Evolutionary conservation across 2,329 filamentous ascomycete species (phyloP).

Genomic region (Aureobasidium pullulans): DNA sequence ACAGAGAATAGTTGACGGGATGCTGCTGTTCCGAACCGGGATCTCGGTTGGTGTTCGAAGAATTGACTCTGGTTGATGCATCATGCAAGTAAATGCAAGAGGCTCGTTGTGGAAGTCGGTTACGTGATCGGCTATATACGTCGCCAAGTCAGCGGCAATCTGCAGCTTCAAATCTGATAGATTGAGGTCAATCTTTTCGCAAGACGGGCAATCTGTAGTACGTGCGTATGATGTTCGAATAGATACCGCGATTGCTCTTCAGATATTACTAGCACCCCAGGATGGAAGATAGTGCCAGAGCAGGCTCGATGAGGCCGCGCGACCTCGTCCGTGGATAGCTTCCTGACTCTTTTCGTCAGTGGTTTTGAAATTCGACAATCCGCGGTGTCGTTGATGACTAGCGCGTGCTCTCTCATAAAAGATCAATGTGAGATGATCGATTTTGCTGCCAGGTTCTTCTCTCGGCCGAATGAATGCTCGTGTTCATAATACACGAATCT

Average conservation of each 20-base stretch:
- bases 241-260: background rate
- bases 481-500: background rate
- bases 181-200: background rate
- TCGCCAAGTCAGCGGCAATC: constrained; percentile 4
- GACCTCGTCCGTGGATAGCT: too few relatives aligned
- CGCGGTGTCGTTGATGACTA: background rate
- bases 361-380: too few relatives aligned
- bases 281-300: too few relatives aligned
- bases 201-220: background rate
- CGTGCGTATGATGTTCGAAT: background rate
- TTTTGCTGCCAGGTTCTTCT: background rate
- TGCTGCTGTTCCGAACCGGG: background rate
- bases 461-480: background rate
- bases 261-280: background rate
- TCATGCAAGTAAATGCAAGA: constrained; percentile 12
- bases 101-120: constrained; percentile 8
- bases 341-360: too few relatives aligned
- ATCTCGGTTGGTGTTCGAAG: background rate
- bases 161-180: constrained; percentile 8
- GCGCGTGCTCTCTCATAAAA: background rate
- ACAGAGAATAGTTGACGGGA: background rate
- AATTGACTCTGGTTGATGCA: background rate
- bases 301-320: too few relatives aligned
- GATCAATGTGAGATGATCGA: background rate
- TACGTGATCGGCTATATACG: constrained; percentile 3